phyloP scores from a whole-genome alignment of 352 stramenopile species.

The Globisporangium orthogonon region DNA sequence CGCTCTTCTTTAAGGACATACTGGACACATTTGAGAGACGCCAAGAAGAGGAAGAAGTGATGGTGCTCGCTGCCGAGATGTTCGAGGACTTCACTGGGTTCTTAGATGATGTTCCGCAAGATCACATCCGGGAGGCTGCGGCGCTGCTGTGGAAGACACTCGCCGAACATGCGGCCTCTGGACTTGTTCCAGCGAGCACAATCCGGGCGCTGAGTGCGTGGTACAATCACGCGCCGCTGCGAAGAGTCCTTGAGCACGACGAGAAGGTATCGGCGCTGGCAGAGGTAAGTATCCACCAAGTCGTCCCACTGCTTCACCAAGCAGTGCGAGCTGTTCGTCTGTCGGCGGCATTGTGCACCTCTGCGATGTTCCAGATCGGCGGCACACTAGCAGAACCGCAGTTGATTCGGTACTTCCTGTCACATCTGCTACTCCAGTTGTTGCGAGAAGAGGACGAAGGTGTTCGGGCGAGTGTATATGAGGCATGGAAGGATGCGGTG shows the following conservation, averaged over 20 bases:
- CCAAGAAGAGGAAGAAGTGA: conserved; percentile 56
- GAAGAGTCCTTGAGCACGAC: conserved; percentile 20
- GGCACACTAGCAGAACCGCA: not conserved
- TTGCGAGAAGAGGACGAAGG: conserved; percentile 33
- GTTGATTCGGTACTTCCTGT: conserved; percentile 26
- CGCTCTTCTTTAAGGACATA: conserved; percentile 51
- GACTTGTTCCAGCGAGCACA: conserved; percentile 25
- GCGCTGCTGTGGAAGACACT: conserved; percentile 38
- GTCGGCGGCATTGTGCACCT: conserved; percentile 39
- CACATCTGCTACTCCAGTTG: conserved; percentile 61
- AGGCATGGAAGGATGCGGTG: conserved; percentile 37
- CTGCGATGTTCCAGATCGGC: conserved; percentile 26
- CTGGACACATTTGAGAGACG: conserved; percentile 25
- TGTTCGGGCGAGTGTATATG: conserved; percentile 22
- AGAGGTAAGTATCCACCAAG: conserved; percentile 27
- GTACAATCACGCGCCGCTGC: conserved; percentile 24
- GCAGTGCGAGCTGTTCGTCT: conserved; percentile 30
- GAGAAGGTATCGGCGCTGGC: conserved; percentile 13
- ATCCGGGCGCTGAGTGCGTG: conserved; percentile 33
- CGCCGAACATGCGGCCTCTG: conserved; percentile 15
- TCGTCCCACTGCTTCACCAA: conserved; percentile 58
- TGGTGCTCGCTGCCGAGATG: conserved; percentile 50
- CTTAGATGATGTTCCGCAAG: conserved; percentile 17
- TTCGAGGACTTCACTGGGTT: conserved; percentile 34
- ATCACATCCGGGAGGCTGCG: conserved; percentile 18